Evolutionary conservation across 345 rosid species (phyloP).

Genomic region (Schrenkiella parvula): DNA sequence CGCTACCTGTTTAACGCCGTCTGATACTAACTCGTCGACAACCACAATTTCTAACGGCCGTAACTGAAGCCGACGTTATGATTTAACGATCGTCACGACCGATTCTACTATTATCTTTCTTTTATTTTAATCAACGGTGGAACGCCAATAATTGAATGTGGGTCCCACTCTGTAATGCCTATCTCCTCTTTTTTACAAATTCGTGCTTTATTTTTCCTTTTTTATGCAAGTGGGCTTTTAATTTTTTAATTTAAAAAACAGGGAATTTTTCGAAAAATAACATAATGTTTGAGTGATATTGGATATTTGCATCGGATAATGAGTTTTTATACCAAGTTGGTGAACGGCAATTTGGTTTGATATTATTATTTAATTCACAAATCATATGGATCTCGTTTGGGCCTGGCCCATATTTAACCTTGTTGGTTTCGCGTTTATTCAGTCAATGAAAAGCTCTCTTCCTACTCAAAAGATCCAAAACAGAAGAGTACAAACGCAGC

Average conservation of each 20-base stretch:
- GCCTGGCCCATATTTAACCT: not conserved
- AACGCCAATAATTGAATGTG: not conserved
- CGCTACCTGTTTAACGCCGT: conserved; percentile 12
- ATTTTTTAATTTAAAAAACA: not conserved
- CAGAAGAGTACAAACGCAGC: not conserved
- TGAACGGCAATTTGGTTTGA: not conserved
- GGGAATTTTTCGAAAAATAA: not conserved
- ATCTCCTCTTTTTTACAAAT: not conserved
- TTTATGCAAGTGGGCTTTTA: not conserved
- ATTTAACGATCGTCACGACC: conserved; percentile 13
- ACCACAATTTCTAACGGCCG: conserved; percentile 9
- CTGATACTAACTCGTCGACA: not conserved
- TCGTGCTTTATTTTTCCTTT: not conserved
- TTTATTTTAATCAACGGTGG: conserved; percentile 5
- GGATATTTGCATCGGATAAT: not conserved
- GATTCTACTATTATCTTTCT: not conserved
- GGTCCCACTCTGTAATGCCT: not conserved
- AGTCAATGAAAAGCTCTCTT: not conserved
- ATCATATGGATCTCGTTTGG: not conserved
- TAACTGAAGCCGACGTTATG: not conserved
- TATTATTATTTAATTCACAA: not conserved
- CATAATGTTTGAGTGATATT: not conserved
- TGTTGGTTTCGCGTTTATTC: not conserved
- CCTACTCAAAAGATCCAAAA: no score
- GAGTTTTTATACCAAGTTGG: not conserved